phyloP scores from a whole-genome alignment of 352 stramenopile genomes.

The Phytophthora syringae region DNA sequence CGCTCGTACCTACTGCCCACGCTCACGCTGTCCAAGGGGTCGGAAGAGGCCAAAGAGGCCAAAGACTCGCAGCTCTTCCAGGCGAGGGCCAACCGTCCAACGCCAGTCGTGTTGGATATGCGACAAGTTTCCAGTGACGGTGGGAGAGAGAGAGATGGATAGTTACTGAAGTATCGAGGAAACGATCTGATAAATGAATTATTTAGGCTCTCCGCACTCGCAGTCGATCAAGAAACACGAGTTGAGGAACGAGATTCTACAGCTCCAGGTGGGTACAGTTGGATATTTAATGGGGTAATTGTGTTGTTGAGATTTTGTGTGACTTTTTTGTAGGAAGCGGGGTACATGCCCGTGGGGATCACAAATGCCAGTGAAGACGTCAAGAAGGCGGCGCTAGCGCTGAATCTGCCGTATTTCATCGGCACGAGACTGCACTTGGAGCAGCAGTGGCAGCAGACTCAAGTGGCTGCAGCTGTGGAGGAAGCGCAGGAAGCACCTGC shows the following conservation, averaged over 20 bases:
- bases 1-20: constrained; percentile 80
- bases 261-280: constrained; percentile 50
- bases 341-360: constrained; percentile 77
- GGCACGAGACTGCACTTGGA: constrained; percentile 58
- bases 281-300: neutral
- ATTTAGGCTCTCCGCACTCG: constrained; percentile 70
- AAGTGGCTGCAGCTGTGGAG: constrained; percentile 3
- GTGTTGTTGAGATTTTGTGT: neutral
- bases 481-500: constrained; percentile 6
- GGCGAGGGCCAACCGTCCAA: constrained; percentile 44
- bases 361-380: constrained; percentile 89
- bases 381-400: constrained; percentile 64
- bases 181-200: neutral
- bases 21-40: constrained; percentile 55
- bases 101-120: constrained; percentile 75
- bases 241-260: constrained; percentile 68
- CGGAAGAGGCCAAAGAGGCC: constrained; percentile 23
- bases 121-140: constrained; percentile 79
- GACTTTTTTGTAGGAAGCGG: constrained; percentile 37
- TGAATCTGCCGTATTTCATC: constrained; percentile 82
- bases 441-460: constrained; percentile 10
- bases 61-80: constrained; percentile 50
- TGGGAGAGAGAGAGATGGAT: constrained; percentile 19
- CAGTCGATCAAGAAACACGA: constrained; percentile 83
- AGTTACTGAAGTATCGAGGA: neutral